A percentile compares a stretch with the other conserved stretches of the same genome.
These are phyloP conservation scores for Claviceps pusilla DNA, from an alignment of 2,329 filamentous ascomycete species.

Conservation along the genomic window DNA sequence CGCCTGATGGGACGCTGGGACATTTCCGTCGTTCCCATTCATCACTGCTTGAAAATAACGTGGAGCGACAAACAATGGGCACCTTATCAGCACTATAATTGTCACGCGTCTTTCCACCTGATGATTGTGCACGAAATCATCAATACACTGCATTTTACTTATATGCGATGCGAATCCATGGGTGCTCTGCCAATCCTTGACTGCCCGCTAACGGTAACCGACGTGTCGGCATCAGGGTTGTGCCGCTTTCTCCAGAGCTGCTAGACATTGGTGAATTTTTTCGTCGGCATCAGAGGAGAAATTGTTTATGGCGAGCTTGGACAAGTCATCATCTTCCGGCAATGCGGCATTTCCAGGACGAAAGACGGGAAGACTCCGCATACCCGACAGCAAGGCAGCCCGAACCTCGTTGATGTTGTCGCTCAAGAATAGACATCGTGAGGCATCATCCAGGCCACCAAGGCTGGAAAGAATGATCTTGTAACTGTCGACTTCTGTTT, in stretches of 20 bases:
- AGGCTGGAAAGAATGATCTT: slow-evolving; percentile 37
- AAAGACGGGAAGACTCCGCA: slow-evolving; percentile 45
- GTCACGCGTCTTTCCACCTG: neutral
- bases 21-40: neutral
- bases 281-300: slow-evolving; percentile 16
- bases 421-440: slow-evolving; percentile 61
- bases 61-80: neutral
- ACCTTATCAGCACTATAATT: neutral
- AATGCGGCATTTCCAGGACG: slow-evolving; percentile 58
- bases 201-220: neutral
- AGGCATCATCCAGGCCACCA: slow-evolving; percentile 26
- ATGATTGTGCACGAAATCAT: neutral
- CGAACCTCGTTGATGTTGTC: slow-evolving; percentile 60
- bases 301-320: slow-evolving; percentile 19
- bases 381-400: slow-evolving; percentile 46
- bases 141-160: neutral
- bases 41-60: neutral
- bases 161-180: neutral
- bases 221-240: neutral
- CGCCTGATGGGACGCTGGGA: neutral
- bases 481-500: slow-evolving; percentile 55
- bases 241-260: neutral
- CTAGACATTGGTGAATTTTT: slow-evolving; percentile 4
- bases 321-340: slow-evolving; percentile 29
- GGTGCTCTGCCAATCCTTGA: neutral